Percentiles rank a stretch among this genome's conserved stretches.
Conservation (phyloP, 139 green algal genomes). For the Chlorella sp. region DNA sequence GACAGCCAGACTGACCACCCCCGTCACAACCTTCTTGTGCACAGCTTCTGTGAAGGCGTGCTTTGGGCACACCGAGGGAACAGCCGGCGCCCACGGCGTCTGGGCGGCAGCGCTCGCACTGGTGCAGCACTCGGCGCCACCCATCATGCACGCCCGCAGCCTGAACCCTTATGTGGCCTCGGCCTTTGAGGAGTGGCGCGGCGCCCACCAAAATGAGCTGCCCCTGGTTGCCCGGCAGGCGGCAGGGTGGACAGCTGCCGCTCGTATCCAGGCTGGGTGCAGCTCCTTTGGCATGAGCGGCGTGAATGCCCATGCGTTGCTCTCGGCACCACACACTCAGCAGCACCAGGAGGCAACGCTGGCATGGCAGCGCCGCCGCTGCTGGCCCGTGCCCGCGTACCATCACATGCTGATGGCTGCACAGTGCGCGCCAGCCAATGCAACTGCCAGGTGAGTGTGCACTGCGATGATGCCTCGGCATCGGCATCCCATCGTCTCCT, state of each 20-base stretch:
- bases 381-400: conserved; percentile 16
- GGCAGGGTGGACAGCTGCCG: neutral
- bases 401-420: conserved; percentile 27
- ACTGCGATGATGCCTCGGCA: too few relatives aligned
- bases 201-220: neutral
- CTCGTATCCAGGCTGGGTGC: neutral
- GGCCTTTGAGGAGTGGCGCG: conserved; percentile 18
- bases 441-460: neutral
- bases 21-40: neutral
- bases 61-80: conserved; percentile 66
- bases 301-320: conserved; percentile 49
- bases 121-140: conserved; percentile 2
- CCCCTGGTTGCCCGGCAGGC: neutral
- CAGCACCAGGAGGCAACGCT: neutral
- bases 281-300: conserved; percentile 54
- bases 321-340: neutral
- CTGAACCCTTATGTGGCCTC: conserved; percentile 71
- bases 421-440: neutral
- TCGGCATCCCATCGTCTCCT: too few relatives aligned
- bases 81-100: conserved; percentile 67
- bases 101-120: conserved; percentile 43
- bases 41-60: conserved; percentile 54
- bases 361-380: conserved; percentile 17
- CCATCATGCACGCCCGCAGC: conserved; percentile 64
- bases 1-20: too few relatives aligned